These are phyloP conservation scores for Aspergillus unguis DNA, from an alignment of 2,329 filamentous ascomycete species.

Conservation along the genomic window DNA sequence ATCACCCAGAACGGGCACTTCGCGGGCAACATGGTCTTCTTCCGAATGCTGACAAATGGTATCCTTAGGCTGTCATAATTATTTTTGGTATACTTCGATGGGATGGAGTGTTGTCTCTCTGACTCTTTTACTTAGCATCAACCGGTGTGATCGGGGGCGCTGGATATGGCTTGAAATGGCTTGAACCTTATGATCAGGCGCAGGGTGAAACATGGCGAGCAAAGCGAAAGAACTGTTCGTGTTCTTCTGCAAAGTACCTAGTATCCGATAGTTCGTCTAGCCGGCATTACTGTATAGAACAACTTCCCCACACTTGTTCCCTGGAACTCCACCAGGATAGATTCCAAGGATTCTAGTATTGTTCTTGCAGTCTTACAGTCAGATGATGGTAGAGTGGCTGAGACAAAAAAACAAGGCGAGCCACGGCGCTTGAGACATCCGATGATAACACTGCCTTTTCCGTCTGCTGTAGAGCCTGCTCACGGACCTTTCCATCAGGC, in stretches of 20 bases:
- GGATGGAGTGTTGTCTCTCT: background rate
- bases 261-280: no score
- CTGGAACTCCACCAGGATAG: no score
- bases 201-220: conserved; percentile 9
- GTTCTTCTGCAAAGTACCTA: background rate
- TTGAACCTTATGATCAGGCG: background rate
- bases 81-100: conserved; percentile 3
- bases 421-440: no score
- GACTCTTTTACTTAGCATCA: background rate
- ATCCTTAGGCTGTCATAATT: conserved; percentile 1
- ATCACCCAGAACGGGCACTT: conserved; percentile 15
- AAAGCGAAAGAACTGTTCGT: background rate
- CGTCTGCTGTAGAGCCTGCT: no score
- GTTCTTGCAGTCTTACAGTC: background rate
- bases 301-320: no score
- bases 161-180: conserved; percentile 1
- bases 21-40: conserved; percentile 1
- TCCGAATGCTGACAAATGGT: background rate
- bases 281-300: no score
- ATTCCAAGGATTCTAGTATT: background rate
- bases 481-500: no score
- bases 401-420: background rate
- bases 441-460: no score
- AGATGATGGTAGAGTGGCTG: conserved; percentile 5
- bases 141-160: background rate